A percentile compares a stretch with the other conserved stretches of the same genome.
These are phyloP conservation scores for Phyllostachys edulis DNA, from an alignment of 176 grass and related monocot genomes.

Conservation along the genomic window DNA sequence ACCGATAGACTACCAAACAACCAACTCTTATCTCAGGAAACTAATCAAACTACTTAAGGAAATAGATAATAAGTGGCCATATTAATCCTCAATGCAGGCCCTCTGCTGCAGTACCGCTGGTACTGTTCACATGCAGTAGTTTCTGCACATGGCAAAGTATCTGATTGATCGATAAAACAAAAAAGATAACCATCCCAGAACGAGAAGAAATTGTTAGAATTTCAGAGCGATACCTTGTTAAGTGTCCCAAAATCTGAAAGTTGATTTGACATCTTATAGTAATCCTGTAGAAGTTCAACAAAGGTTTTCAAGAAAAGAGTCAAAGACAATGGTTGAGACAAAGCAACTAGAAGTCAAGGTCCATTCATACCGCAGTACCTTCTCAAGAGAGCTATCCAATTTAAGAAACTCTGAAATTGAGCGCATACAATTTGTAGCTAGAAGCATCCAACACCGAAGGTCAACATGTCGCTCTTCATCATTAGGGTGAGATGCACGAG, in stretches of 20 bases:
- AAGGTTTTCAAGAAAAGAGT: not conserved
- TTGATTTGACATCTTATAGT: constrained; percentile 64
- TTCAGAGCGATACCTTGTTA: constrained; percentile 64
- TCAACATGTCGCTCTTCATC: constrained; percentile 92
- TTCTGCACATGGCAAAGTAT: no score
- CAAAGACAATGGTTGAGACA: constrained; percentile 6
- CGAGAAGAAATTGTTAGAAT: constrained; percentile 17
- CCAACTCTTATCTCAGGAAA: no score
- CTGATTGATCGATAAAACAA: not conserved
- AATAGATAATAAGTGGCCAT: no score
- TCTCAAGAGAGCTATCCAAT: constrained; percentile 58
- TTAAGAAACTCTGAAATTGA: constrained; percentile 73
- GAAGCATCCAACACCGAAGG: constrained; percentile 94
- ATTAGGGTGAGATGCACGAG: constrained; percentile 91
- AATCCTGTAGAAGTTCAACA: constrained; percentile 60
- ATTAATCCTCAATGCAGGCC: no score
- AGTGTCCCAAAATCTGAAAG: constrained; percentile 85
- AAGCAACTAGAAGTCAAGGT: constrained; percentile 22
- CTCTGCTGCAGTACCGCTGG: no score
- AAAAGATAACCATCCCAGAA: not conserved
- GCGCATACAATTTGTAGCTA: constrained; percentile 84
- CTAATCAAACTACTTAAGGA: no score
- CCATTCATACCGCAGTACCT: constrained; percentile 51
- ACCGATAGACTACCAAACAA: no score
- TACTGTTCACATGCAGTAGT: no score